Evolutionary conservation across 129 eudicot species (phyloP).

Genomic region (Mikania micrantha): DNA sequence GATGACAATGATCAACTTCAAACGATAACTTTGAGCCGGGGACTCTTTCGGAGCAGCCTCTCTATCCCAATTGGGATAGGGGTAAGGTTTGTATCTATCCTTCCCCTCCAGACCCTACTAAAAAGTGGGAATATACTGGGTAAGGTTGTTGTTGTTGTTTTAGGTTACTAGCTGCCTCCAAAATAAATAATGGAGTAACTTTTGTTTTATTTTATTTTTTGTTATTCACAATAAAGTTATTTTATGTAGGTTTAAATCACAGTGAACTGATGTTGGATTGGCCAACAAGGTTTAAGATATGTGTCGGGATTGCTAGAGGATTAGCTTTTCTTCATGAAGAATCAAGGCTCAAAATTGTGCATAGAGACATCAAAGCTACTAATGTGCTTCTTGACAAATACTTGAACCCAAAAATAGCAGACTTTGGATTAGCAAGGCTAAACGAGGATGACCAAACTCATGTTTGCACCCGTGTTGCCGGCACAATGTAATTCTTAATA

Average conservation of each 20-base stretch:
- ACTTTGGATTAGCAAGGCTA: slow-evolving; percentile 73
- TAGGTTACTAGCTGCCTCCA: too few species aligned
- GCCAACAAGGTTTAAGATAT: slow-evolving; percentile 61
- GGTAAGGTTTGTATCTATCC: too few species aligned
- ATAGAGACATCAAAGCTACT: slow-evolving; percentile 75
- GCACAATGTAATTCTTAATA: slow-evolving; percentile 57
- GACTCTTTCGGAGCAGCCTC: too few species aligned
- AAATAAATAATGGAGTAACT: background rate
- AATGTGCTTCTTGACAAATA: slow-evolving; percentile 66
- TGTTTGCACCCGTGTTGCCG: slow-evolving; percentile 66
- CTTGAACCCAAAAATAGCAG: slow-evolving; percentile 63
- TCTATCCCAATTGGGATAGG: too few species aligned
- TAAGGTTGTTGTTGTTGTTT: too few species aligned
- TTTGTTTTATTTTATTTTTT: background rate
- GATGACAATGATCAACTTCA: too few species aligned
- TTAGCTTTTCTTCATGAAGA: slow-evolving; percentile 77
- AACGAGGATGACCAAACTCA: slow-evolving; percentile 55
- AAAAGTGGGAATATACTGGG: too few species aligned
- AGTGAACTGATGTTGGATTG: slow-evolving; percentile 46
- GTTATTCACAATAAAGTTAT: background rate
- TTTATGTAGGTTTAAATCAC: slow-evolving; percentile 29
- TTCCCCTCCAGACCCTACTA: too few species aligned
- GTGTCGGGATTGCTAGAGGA: slow-evolving; percentile 65
- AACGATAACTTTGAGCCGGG: too few species aligned
- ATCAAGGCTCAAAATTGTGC: slow-evolving; percentile 70